Percentiles rank a stretch among this genome's conserved stretches.
Evolutionary conservation across 108 stramenopile species (phyloP).

Genomic region (Cyclotella distinguenda): DNA sequence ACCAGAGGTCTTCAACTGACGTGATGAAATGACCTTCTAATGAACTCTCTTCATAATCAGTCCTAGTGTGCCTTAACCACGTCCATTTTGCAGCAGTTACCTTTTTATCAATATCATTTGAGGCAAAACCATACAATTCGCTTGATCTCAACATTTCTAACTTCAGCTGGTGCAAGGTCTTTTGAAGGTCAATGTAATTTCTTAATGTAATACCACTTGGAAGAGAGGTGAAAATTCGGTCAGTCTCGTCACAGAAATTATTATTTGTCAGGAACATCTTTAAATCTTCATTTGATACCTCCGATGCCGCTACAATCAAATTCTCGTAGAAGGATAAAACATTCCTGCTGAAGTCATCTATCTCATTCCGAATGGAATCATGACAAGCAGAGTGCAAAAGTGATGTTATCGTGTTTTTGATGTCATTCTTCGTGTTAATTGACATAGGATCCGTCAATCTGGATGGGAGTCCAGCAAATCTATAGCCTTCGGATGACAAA

Average conservation of each 20-base stretch:
- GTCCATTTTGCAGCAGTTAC: slow-evolving; percentile 4
- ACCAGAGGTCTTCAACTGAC: slow-evolving; percentile 20
- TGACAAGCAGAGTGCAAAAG: neutral
- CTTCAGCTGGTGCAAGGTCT: slow-evolving; percentile 25
- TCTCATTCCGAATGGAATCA: neutral
- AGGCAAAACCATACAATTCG: neutral
- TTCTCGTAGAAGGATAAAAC: slow-evolving; percentile 17
- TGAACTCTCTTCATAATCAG: neutral
- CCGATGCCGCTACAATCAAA: slow-evolving; percentile 11
- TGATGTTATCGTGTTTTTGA: slow-evolving; percentile 1
- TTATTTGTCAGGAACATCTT: slow-evolving; percentile 4
- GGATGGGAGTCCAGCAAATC: slow-evolving; percentile 15
- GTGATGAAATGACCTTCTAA: too few relatives aligned
- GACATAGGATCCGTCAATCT: slow-evolving; percentile 20
- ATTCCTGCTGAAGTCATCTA: slow-evolving; percentile 18
- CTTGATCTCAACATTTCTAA: neutral
- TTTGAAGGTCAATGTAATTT: slow-evolving; percentile 26
- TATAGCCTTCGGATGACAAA: slow-evolving; percentile 23
- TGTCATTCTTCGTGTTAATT: slow-evolving; percentile 2
- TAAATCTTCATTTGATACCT: slow-evolving; percentile 23
- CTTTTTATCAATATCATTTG: neutral
- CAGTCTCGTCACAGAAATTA: slow-evolving; percentile 26
- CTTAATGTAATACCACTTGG: slow-evolving; percentile 5
- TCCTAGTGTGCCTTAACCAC: neutral
- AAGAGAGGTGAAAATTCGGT: slow-evolving; percentile 8